Evolutionary conservation across 148 eudicot genomes (phyloP).

Genomic region (Chenopodium berlandieri): DNA sequence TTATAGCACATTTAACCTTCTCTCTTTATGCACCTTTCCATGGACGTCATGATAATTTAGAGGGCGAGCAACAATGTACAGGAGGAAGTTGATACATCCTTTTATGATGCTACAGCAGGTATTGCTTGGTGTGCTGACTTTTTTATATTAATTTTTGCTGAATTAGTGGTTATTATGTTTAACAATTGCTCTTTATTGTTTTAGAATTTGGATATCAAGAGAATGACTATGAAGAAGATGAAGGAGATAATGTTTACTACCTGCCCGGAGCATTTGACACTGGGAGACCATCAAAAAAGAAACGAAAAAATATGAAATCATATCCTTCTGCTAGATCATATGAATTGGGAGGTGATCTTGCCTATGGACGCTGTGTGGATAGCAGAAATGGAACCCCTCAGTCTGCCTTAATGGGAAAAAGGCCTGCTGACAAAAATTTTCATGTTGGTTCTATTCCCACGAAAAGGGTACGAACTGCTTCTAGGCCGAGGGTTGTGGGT

Average conservation of each 20-base stretch:
- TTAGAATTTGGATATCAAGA: slow-evolving; percentile 56
- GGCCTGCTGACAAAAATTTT: slow-evolving; percentile 55
- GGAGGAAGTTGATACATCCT: slow-evolving; percentile 64
- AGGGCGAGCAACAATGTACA: slow-evolving; percentile 48
- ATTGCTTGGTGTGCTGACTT: slow-evolving; percentile 15
- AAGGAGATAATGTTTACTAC: slow-evolving; percentile 60
- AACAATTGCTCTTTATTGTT: slow-evolving; percentile 3
- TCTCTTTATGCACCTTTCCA: background rate
- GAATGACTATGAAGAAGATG: slow-evolving; percentile 68
- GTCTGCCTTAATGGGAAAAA: slow-evolving; percentile 49
- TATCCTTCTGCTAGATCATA: slow-evolving; percentile 8
- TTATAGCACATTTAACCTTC: background rate
- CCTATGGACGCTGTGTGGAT: slow-evolving; percentile 49
- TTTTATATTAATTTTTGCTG: slow-evolving; percentile 9
- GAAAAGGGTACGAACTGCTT: slow-evolving; percentile 82
- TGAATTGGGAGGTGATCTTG: slow-evolving; percentile 50
- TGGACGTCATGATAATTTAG: slow-evolving; percentile 37
- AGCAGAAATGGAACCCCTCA: slow-evolving; percentile 50
- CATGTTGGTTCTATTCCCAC: slow-evolving; percentile 64
- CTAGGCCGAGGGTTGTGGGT: slow-evolving; percentile 72
- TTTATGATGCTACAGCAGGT: slow-evolving; percentile 72
- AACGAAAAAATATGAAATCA: slow-evolving; percentile 47
- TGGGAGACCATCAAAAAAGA: slow-evolving; percentile 60
- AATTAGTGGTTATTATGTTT: slow-evolving; percentile 5
- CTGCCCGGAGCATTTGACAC: slow-evolving; percentile 45